These are phyloP conservation scores for Teratosphaeria pseudoeucalypti DNA, from an alignment of 2,329 filamentous ascomycete species.

Conservation along the genomic window DNA sequence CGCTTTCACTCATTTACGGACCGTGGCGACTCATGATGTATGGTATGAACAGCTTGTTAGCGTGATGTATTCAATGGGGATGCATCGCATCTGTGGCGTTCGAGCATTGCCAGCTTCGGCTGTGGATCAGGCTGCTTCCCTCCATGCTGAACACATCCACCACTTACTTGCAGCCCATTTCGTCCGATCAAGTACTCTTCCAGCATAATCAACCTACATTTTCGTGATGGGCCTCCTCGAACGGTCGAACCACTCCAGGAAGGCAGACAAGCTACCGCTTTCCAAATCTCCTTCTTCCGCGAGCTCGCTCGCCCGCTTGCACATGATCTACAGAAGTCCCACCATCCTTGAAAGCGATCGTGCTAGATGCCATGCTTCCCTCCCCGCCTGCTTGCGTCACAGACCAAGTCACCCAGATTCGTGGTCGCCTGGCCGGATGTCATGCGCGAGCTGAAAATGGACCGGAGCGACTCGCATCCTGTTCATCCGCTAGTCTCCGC, in stretches of 20 bases:
- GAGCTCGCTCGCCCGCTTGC: too few species aligned
- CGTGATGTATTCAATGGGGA: not conserved
- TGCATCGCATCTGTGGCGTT: not conserved
- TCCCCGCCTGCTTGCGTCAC: not conserved
- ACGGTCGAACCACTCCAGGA: not conserved
- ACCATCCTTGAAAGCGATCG: not conserved
- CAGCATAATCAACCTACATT: too few species aligned
- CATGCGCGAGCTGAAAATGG: not conserved
- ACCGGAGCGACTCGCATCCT: not conserved
- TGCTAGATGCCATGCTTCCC: not conserved
- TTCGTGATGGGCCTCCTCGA: too few species aligned
- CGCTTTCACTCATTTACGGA: not conserved
- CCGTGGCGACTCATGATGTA: not conserved
- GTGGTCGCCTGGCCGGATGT: not conserved
- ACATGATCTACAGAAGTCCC: too few species aligned
- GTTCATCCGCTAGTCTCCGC: not conserved
- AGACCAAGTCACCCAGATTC: not conserved
- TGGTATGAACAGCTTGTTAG: not conserved
- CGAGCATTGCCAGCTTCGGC: not conserved
- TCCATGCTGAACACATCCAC: not conserved
- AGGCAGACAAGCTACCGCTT: not conserved
- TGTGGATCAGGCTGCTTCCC: not conserved
- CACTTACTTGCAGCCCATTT: too few species aligned
- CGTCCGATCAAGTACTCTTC: too few species aligned
- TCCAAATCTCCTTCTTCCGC: not conserved